Evolutionary conservation across 768 basidiomycete genomes (phyloP), one percentile per base, ranked within the genome.

Genomic region (Lyophyllum atratum): DNA sequence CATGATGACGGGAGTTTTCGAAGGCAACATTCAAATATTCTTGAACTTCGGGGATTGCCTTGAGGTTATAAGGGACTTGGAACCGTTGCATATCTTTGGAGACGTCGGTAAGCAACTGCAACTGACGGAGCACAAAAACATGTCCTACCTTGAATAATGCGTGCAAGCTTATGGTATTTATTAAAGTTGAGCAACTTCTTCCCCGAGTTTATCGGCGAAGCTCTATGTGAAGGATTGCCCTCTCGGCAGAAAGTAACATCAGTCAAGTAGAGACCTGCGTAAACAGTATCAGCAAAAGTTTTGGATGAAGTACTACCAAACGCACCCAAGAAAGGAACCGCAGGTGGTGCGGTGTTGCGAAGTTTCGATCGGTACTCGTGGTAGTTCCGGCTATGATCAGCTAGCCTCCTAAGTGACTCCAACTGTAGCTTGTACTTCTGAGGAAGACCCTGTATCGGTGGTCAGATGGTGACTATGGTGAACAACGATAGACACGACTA

Each of bases 211-310:
- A 84, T 71, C 0, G 94, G 91, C 5, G 95, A 92, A 15, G 86
- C 82, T 61, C 96, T 83, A 64, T 89, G 79, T 14, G 91, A 89
- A 15, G 92, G 89, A 69, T 98, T 98, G 19, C 96, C 96, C 66
- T 98, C 96, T 39, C 91, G 85, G 68, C 93, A 96, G 73, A 98
- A 98, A 6, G 94, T 98, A 57, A 97, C 81, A 71, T 95, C 94
- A 10, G 94, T 94, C 59, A 95, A 76, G 70, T 94, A 95, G 33
- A 93, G 77, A 48, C 90, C 91, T 92, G 57, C 8, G 52, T 34
- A 64, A 63, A 57, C 40, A 39, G 22, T 17, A 47, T 56, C 9
- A 53, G 42, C 47, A 50, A 55, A 37, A 26, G 33, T 40, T 61
- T 6, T 12, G 10, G 56, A 71, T 43, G 28, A 22, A 26, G 43